Conservation (phyloP, 768 basidiomycete genomes). For the Russula sp. region DNA sequence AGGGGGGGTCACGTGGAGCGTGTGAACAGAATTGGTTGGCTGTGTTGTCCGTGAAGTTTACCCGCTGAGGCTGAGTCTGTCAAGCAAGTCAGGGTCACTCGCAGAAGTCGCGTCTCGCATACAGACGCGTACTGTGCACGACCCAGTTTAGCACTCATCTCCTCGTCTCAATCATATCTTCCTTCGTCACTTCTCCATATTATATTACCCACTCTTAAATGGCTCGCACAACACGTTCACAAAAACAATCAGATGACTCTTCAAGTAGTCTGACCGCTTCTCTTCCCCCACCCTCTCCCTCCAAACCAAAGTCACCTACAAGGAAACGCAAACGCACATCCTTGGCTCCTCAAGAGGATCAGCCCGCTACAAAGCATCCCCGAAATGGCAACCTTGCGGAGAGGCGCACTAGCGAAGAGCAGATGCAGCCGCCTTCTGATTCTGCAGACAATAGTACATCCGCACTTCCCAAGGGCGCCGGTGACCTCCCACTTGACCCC, state of each 20-base stretch:
- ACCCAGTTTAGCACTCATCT: constrained; percentile 15
- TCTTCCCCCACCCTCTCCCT: constrained; percentile 19
- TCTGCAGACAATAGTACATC: constrained; percentile 19
- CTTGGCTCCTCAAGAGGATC: constrained; percentile 39
- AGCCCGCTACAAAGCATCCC: constrained; percentile 42
- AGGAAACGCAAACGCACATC: constrained; percentile 68
- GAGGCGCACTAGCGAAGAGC: constrained; percentile 30
- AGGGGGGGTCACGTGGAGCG: constrained; percentile 10
- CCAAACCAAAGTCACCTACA: constrained; percentile 28
- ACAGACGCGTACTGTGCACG: constrained; percentile 30
- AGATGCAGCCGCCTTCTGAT: constrained; percentile 21
- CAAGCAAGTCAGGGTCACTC: not conserved
- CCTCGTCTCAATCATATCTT: constrained; percentile 1
- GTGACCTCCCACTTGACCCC: constrained; percentile 40
- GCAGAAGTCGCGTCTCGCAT: constrained; percentile 21
- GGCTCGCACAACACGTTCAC: constrained; percentile 74
- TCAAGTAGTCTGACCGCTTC: constrained; percentile 28
- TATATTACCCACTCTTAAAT: constrained; percentile 33
- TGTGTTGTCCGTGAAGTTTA: no score
- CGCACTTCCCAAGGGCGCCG: constrained; percentile 32
- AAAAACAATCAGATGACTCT: constrained; percentile 33
- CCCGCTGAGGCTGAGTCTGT: no score
- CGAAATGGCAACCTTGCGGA: constrained; percentile 30
- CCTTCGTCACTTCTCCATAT: not conserved
- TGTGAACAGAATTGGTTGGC: constrained; percentile 4